Evolutionary conservation across 495 filamentous ascomycete species (phyloP).

Genomic region (Sordaria brevicollis): DNA sequence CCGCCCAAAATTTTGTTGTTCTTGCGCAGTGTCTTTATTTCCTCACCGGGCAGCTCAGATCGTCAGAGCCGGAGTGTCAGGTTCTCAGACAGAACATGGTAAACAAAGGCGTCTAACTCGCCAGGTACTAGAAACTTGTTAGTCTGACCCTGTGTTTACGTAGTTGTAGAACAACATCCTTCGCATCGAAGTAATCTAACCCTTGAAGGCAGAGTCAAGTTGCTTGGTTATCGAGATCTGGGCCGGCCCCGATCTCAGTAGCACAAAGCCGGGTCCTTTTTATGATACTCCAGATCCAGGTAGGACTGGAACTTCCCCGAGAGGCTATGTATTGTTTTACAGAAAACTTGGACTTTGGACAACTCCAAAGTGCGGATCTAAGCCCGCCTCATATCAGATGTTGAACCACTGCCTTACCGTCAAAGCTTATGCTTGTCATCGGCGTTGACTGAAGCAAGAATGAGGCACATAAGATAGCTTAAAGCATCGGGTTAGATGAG

Average conservation of each 20-base stretch:
- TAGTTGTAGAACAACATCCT: too few relatives aligned
- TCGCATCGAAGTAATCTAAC: background rate
- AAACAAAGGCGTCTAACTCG: too few relatives aligned
- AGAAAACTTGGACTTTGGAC: background rate
- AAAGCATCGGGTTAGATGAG: background rate
- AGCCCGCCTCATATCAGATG: background rate
- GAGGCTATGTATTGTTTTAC: background rate
- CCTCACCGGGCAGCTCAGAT: too few relatives aligned
- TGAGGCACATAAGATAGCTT: background rate
- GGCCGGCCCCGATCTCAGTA: background rate
- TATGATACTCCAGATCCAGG: background rate
- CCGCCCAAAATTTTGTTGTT: too few relatives aligned
- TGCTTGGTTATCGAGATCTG: background rate
- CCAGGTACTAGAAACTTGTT: too few relatives aligned
- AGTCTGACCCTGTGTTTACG: too few relatives aligned
- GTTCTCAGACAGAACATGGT: too few relatives aligned
- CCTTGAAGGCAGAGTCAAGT: background rate
- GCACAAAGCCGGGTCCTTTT: background rate
- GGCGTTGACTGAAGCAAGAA: accelerated
- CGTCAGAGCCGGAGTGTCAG: too few relatives aligned
- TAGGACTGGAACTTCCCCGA: background rate
- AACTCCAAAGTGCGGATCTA: background rate
- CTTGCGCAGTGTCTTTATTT: too few relatives aligned
- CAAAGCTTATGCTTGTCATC: background rate
- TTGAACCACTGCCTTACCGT: background rate